phyloP scores from a whole-genome alignment of 1,139 yeast genomes.

The Saccharomyces hybrid region DNA sequence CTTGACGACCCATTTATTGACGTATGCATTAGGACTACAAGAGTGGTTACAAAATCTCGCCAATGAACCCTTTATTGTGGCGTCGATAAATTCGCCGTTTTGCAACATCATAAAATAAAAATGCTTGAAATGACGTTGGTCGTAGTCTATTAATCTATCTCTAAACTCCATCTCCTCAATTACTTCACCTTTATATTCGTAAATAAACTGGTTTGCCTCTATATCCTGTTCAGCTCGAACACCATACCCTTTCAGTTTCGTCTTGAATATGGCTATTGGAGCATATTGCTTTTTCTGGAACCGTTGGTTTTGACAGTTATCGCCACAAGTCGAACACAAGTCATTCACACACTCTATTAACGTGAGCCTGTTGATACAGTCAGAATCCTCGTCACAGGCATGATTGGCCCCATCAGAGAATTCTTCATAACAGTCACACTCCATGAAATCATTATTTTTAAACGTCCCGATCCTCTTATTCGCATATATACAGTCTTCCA shows the following conservation, averaged over 20 bases:
- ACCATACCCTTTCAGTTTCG: slow-evolving; percentile 86
- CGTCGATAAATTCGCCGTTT: slow-evolving; percentile 88
- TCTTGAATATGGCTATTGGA: slow-evolving; percentile 63
- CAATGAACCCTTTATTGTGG: slow-evolving; percentile 78
- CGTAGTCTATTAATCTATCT: slow-evolving; percentile 67
- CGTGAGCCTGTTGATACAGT: slow-evolving; percentile 86
- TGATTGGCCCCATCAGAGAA: slow-evolving; percentile 37
- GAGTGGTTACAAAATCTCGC: slow-evolving; percentile 94
- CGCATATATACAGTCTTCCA: slow-evolving; percentile 56
- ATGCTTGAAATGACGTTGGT: slow-evolving; percentile 61
- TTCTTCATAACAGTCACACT: slow-evolving; percentile 68
- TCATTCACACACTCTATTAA: slow-evolving; percentile 83
- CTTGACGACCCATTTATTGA: slow-evolving; percentile 96
- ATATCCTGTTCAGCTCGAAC: slow-evolving; percentile 60
- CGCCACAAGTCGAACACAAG: slow-evolving; percentile 63
- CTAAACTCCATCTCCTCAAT: slow-evolving; percentile 70
- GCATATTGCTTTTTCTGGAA: slow-evolving; percentile 75
- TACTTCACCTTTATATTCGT: slow-evolving; percentile 93
- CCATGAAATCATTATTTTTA: slow-evolving; percentile 66
- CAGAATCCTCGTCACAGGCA: slow-evolving; percentile 82
- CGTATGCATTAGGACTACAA: slow-evolving; percentile 88
- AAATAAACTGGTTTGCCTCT: slow-evolving; percentile 60
- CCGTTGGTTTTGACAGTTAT: slow-evolving; percentile 75
- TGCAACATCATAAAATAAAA: slow-evolving; percentile 97
- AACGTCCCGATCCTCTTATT: slow-evolving; percentile 55